A percentile compares a stretch with the other conserved stretches of the same genome.
Evolutionary conservation across 2,329 filamentous ascomycete species (phyloP).

Genomic region (Calonectria ilicicola): DNA sequence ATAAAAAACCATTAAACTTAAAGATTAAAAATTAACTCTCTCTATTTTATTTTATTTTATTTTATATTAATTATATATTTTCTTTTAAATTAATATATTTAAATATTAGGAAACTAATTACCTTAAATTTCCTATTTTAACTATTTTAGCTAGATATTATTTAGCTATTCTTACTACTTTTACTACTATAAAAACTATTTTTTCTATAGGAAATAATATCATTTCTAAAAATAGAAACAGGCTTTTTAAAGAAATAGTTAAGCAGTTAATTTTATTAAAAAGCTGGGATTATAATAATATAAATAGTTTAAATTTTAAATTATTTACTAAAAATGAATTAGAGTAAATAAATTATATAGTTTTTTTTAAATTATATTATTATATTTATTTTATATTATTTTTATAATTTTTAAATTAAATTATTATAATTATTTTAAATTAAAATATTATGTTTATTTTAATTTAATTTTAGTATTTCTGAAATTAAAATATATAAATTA

Average conservation of each 20-base stretch:
- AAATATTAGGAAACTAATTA: neutral
- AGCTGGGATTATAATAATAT: too few species aligned
- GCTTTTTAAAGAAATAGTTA: neutral
- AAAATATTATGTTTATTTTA: too few species aligned
- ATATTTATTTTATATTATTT: too few species aligned
- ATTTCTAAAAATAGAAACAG: neutral
- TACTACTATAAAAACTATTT: neutral
- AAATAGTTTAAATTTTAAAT: too few species aligned
- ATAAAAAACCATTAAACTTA: neutral
- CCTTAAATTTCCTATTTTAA: neutral
- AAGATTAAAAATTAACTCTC: neutral
- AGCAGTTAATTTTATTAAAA: too few species aligned
- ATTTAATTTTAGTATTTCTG: too few species aligned
- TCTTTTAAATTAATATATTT: neutral
- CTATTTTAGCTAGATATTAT: neutral
- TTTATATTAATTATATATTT: neutral
- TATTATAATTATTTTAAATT: too few species aligned
- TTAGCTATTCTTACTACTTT: neutral
- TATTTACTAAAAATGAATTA: too few species aligned
- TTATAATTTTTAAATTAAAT: too few species aligned
- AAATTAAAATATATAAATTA: too few species aligned
- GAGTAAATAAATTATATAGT: too few species aligned
- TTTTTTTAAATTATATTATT: too few species aligned
- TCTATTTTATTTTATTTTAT: neutral
- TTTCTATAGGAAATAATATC: neutral